These are phyloP conservation scores for Chlorella sp. DNA, from an alignment of 139 green algal genomes.

Conservation along the genomic window DNA sequence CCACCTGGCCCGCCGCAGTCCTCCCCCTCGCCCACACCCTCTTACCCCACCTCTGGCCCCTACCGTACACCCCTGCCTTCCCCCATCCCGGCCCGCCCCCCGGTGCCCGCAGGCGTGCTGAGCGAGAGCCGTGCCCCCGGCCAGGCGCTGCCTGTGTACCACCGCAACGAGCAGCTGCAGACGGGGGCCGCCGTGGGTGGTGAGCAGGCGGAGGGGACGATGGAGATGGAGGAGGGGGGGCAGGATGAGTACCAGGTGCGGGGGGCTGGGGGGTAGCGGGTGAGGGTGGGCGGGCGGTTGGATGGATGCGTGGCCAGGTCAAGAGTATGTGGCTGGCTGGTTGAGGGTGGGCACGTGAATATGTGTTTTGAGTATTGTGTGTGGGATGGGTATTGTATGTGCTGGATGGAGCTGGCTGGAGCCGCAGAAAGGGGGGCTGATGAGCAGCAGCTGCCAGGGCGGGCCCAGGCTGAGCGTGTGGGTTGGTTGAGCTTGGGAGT, in stretches of 20 bases:
- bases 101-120: slow-evolving; percentile 21
- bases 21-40: no score
- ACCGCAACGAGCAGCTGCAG: slow-evolving; percentile 44
- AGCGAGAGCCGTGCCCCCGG: slow-evolving; percentile 13
- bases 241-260: slow-evolving; percentile 32
- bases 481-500: no score
- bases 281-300: no score
- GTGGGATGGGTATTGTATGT: no score
- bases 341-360: background rate
- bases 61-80: background rate
- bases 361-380: no score
- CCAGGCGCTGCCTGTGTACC: slow-evolving; percentile 47
- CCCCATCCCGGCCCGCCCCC: background rate
- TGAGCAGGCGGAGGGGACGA: slow-evolving; percentile 22
- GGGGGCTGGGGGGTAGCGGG: no score
- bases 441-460: no score
- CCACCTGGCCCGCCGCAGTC: no score
- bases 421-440: no score
- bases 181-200: background rate
- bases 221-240: slow-evolving; percentile 32
- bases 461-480: no score
- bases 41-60: background rate
- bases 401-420: no score
- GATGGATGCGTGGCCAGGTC: background rate
- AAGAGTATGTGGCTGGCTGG: background rate